Base-by-base conservation (phyloP, 73 alveolate species). In the Halteria grandinella region DNA sequence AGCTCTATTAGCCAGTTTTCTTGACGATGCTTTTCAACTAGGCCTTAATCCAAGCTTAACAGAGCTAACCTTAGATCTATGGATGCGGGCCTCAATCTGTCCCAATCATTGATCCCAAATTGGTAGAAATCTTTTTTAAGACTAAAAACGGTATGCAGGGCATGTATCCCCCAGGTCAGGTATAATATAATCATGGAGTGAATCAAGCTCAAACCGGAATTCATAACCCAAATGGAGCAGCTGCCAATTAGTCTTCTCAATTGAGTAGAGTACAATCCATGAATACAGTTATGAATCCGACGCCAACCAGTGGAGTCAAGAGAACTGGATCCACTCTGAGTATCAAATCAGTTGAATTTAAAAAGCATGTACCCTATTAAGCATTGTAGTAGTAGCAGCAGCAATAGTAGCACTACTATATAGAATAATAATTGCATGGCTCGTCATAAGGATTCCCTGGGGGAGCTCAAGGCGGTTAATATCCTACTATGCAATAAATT, bases 21-120 rank as follows among this genome's bases (percentile, higher is more conserved):
- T 34, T 66, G 50, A 66, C 43, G 23, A 20, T 66, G 10, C 34
- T 66, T 23, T 66, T 44, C 29, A 66, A 66, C n/a, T n/a, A n/a
- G n/a, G n/a, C n/a, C n/a, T n/a, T 45, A 66, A 45, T 0, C 80
- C 80, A 44, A 66, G 80, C 52, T 45, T 63, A 25, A 66, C 29
- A 44, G 29, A 66, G 37, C 36, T 45, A 66, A 44, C 66, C 32
- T 66, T 66, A 54, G 24, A 45, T 66, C 3, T 66, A 66, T 66
- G 80, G 80, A 17, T 66, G 80, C 47, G 80, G 80, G 18, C 80
- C 80, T 17, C 31, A 66, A 44, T 45, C 69, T 24, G 47, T 66
- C 31, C 80, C 80, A 0, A 66, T 66, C 28, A 8, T 66, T 5
- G 80, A 66, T 28, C 80, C 80, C 11, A 66, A 66, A 47, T 52